Evolutionary conservation across 1,284 basidiomycete genomes (phyloP).

Genomic region (Trichosporon inkin): DNA sequence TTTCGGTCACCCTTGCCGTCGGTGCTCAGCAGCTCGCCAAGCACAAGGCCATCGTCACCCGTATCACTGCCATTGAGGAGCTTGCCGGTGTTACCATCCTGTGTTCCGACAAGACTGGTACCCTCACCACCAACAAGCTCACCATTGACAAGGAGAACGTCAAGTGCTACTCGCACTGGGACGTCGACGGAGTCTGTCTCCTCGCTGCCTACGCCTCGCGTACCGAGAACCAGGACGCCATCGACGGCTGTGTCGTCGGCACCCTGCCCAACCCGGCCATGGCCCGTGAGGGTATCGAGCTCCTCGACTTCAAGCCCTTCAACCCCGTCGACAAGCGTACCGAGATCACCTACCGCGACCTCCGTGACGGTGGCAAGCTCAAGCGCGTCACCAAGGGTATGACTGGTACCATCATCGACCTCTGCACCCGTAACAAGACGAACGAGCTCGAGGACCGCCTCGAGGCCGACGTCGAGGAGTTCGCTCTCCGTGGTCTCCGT

Average conservation of each 20-base stretch:
- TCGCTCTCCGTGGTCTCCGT: slow-evolving; percentile 91
- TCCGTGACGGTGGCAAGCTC: slow-evolving; percentile 77
- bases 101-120: slow-evolving; percentile 96
- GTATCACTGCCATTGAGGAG: slow-evolving; percentile 97
- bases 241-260: slow-evolving; percentile 80
- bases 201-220: slow-evolving; percentile 93
- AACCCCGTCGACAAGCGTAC: slow-evolving; percentile 99
- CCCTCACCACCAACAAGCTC: slow-evolving; percentile 97
- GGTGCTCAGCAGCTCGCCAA: slow-evolving; percentile 96
- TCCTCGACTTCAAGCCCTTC: slow-evolving; percentile 98
- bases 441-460: slow-evolving; percentile 83
- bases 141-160: slow-evolving; percentile 92
- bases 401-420: slow-evolving; percentile 93
- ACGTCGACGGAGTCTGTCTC: slow-evolving; percentile 83
- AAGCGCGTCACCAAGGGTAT: slow-evolving; percentile 99
- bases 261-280: slow-evolving; percentile 68
- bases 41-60: slow-evolving; percentile 97
- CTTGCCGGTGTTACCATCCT: slow-evolving; percentile 94
- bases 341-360: slow-evolving; percentile 94
- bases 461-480: slow-evolving; percentile 93
- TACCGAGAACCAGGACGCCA: slow-evolving; percentile 98
- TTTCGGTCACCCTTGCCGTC: slow-evolving; percentile 94
- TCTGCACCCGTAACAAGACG: slow-evolving; percentile 95
- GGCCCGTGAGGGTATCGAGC: slow-evolving; percentile 87
- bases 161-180: slow-evolving; percentile 85